Conservation (phyloP, 306 rosid species). For the Trifolium fragiferum region DNA sequence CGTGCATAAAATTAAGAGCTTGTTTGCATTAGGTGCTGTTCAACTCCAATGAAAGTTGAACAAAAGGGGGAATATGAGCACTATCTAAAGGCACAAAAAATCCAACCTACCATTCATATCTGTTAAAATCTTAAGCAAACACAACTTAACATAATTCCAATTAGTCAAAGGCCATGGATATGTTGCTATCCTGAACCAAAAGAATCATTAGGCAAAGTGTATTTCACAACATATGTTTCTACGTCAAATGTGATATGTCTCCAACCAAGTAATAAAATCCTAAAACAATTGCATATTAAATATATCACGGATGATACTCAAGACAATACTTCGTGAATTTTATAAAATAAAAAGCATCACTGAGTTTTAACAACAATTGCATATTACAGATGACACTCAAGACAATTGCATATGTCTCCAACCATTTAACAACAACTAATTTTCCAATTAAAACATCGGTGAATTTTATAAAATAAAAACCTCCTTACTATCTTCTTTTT, state of each 20-base stretch:
- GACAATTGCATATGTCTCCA: too few species aligned
- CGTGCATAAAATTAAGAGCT: background rate
- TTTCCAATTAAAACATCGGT: background rate
- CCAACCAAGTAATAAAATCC: too few species aligned
- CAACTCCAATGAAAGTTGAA: too few species aligned
- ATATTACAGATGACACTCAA: too few species aligned
- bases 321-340: background rate
- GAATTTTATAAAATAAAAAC: background rate
- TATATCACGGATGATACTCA: background rate
- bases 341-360: too few species aligned
- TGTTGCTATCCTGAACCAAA: conserved; percentile 19
- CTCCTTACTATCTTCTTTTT: too few species aligned
- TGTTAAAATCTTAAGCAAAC: conserved; percentile 10
- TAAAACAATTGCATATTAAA: conserved; percentile 7
- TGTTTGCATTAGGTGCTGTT: conserved; percentile 1
- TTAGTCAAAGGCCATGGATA: background rate
- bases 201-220: conserved; percentile 5
- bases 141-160: background rate
- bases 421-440: conserved; percentile 7
- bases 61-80: too few species aligned
- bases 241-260: too few species aligned
- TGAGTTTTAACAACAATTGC: too few species aligned
- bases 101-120: background rate
- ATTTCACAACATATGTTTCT: background rate
- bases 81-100: conserved; percentile 18